Evolutionary conservation across 768 basidiomycete genomes (phyloP).

Genomic region (Boletus reticulatus): DNA sequence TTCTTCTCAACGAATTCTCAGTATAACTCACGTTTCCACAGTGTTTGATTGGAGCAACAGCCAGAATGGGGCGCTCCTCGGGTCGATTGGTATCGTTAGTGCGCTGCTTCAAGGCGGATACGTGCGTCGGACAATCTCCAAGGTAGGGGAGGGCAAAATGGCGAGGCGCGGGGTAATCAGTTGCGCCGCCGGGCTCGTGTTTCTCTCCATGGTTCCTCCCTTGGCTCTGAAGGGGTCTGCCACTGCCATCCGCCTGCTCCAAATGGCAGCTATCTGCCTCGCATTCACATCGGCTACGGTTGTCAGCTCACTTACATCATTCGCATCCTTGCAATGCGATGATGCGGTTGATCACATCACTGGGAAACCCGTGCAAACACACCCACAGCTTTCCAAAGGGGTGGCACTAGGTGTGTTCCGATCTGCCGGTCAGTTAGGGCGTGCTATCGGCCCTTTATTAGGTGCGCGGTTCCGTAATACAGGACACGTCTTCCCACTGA

Average conservation of each 20-base stretch:
- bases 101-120: constrained; percentile 93
- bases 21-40: constrained; percentile 28
- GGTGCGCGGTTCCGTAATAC: constrained; percentile 44
- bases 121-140: constrained; percentile 76
- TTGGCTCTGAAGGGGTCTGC: constrained; percentile 42
- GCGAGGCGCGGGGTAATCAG: constrained; percentile 75
- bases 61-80: constrained; percentile 84
- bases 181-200: constrained; percentile 66
- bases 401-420: constrained; percentile 83
- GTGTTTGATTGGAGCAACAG: constrained; percentile 89
- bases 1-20: not conserved
- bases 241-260: constrained; percentile 52
- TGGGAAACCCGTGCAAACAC: constrained; percentile 51
- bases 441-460: constrained; percentile 89
- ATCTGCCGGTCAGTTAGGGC: constrained; percentile 91
- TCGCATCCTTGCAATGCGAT: constrained; percentile 89
- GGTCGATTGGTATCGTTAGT: constrained; percentile 86
- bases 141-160: constrained; percentile 78
- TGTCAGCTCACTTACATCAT: constrained; percentile 88
- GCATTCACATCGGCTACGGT: constrained; percentile 96
- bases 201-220: constrained; percentile 71
- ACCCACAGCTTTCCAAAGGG: constrained; percentile 78
- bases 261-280: constrained; percentile 76
- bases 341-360: constrained; percentile 59
- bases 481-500: constrained; percentile 6